A percentile compares a stretch with the other conserved stretches of the same genome.
These are phyloP conservation scores for Dioszegia hungarica DNA, from an alignment of 768 basidiomycete genomes.

Conservation along the genomic window DNA sequence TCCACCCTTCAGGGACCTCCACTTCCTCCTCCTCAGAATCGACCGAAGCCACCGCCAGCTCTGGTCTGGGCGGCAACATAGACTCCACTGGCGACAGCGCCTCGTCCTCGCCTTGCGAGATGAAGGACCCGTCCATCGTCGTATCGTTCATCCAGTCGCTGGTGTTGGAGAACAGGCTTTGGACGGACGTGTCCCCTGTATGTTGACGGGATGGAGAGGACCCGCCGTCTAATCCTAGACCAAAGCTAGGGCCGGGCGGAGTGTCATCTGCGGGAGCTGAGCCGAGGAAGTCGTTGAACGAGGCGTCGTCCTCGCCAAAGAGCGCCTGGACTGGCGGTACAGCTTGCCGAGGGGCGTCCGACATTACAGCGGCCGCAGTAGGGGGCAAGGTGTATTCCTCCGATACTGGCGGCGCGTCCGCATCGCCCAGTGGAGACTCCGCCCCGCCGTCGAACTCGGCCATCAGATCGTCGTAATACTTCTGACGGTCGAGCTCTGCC, in stretches of 20 bases:
- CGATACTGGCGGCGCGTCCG: too few relatives aligned
- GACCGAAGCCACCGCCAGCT: neutral
- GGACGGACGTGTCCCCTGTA: slow-evolving; percentile 7
- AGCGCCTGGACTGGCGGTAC: slow-evolving; percentile 7
- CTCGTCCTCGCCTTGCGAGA: slow-evolving; percentile 4
- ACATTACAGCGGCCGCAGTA: too few relatives aligned
- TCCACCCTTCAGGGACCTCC: slow-evolving; percentile 47
- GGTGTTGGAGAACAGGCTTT: slow-evolving; percentile 16
- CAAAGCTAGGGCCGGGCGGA: neutral
- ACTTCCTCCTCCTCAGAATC: slow-evolving; percentile 30
- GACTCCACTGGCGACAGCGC: neutral
- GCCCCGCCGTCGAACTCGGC: slow-evolving; percentile 30
- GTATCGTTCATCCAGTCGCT: slow-evolving; percentile 39
- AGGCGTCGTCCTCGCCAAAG: slow-evolving; percentile 19
- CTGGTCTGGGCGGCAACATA: neutral
- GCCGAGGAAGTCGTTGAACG: slow-evolving; percentile 17
- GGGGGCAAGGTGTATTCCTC: too few relatives aligned
- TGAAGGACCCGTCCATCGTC: slow-evolving; percentile 25
- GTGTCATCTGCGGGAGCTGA: slow-evolving; percentile 17
- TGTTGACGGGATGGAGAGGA: slow-evolving; percentile 4
- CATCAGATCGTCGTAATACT: slow-evolving; percentile 30
- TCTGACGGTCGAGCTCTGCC: slow-evolving; percentile 11
- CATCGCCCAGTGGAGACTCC: too few relatives aligned
- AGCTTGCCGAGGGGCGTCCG: neutral
- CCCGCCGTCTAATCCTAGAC: slow-evolving; percentile 15